Conservation (phyloP, 2,329 filamentous ascomycete species). For the Fusarium xyrophilum region DNA sequence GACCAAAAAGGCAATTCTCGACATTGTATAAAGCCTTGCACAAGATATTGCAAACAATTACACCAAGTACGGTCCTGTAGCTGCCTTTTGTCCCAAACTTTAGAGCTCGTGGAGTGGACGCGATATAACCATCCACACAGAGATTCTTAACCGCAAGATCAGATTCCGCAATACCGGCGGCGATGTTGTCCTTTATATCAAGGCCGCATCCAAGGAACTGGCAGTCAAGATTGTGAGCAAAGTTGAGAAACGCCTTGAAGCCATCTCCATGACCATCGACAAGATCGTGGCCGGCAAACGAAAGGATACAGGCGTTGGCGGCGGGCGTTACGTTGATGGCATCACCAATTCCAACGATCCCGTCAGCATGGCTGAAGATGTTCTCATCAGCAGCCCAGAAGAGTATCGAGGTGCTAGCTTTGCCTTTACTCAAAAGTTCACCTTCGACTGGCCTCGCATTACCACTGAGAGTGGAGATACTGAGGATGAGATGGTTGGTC, state of each 20-base stretch:
- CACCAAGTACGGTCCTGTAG: background rate
- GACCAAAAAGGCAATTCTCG: background rate
- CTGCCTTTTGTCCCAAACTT: background rate
- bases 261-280: background rate
- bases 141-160: background rate
- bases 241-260: background rate
- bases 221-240: background rate
- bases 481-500: background rate
- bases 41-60: background rate
- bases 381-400: background rate
- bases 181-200: background rate
- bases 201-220: background rate
- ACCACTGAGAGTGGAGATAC: background rate
- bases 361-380: background rate
- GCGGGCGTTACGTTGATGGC: background rate
- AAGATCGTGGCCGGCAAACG: background rate
- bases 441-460: background rate
- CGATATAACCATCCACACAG: background rate
- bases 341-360: background rate
- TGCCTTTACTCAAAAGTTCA: background rate
- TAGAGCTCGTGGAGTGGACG: background rate
- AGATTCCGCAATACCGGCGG: background rate
- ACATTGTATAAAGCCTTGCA: background rate
- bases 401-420: background rate
- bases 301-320: background rate